Base-by-base conservation (phyloP, 139 green algal species). In the Monoraphidium neglectum region DNA sequence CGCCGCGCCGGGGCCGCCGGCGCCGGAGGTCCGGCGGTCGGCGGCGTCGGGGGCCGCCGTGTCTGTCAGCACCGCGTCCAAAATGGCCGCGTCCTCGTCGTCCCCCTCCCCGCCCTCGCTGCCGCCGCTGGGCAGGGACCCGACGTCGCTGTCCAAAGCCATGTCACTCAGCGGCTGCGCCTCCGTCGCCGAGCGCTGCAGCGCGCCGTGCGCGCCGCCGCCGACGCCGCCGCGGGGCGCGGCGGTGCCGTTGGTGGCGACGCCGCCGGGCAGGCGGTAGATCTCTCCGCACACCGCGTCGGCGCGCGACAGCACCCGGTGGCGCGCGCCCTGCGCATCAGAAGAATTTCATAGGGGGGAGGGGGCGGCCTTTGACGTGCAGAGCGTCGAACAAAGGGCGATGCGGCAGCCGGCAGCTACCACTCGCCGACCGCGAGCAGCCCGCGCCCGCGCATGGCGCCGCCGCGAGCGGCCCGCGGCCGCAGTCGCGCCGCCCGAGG, bases 221-320 rank as follows among this genome's bases (percentile, higher is more conserved):
- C 8, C 8, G 43, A 51, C 43, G 43, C 8, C 43, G 43, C 8
- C 43, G 43, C 43, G 43, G 8, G 8, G 43, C 43, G 43, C 43
- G 43, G 8, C 43, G 43, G 8, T 8, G 43, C 43, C n/a, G n/a
- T n/a, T n/a, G 43, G 43, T 12, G 10, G 56, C 26, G 12, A 15
- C 56, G 56, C n/a, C 56, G 26, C 56, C 62, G 35, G 32, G 62
- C 32, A 38, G 26, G 53, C 21, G 51, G 62, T 86, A 92, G 43
- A 94, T 82, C 26, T 77, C 80, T n/a, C 90, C 90, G 37, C 67
- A 69, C 36, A 95, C 68, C 0, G 88, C 83, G 53, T 95, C 91
- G 24, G 82, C 63, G 15, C 90, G 82, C 40, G 81, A 66, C 79
- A 93, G 79, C 65, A 86, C 64, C 36, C 37, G 53, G 35, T 70